Evolutionary conservation across 176 grass and related monocot genomes (phyloP), one percentile per base, ranked within the genome.

Genomic region (Oryza nivara): DNA sequence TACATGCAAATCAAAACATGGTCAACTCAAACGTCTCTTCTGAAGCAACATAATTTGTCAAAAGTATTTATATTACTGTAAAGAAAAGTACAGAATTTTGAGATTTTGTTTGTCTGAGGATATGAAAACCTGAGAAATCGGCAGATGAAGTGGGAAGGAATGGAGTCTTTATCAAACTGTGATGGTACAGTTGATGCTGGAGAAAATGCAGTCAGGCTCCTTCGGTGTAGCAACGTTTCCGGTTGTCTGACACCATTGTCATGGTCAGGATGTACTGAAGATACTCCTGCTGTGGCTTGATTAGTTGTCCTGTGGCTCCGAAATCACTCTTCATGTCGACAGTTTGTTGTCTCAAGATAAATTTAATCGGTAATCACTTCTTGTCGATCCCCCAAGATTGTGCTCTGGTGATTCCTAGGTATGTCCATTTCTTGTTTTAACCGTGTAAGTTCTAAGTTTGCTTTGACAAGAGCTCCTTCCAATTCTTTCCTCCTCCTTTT

Each of bases 91-190:
- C 13, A 67, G 2, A 11, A 66, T 7, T 19, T 80, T 48, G 78
- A 28, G 45, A 70, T 63, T 17, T 43, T 4, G 71, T 41, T 7
- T 0, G 4, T n/a, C 54, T 68, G 46, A 72, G 34, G 17, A 52
- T 30, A 63, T 9, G 56, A 11, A 47, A 61, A 95, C 90, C 90
- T 92, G 88, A 70, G 65, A 74, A 25, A 96, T 92, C 0, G 93
- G 83, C 93, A 92, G 49, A 96, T 77, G 22, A 92, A 96, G 68
- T 91, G 90, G 23, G 86, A 73, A 5, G 93, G 91, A 20, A 72
- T 25, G 25, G 34, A 11, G 7, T 70, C 82, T 47, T 87, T 83
- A 22, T 76, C 73, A 4, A 70, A 76, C 9, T 88, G 83, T 3
- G 74, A 69, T 20, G 75, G 64, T 6, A 86, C 45, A 14, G 78